Percentiles rank a stretch among this genome's conserved stretches.
These are phyloP conservation scores for Coemansia sp. DNA, from an alignment of 192 early-diverging fungal genomes.

Conservation along the genomic window DNA sequence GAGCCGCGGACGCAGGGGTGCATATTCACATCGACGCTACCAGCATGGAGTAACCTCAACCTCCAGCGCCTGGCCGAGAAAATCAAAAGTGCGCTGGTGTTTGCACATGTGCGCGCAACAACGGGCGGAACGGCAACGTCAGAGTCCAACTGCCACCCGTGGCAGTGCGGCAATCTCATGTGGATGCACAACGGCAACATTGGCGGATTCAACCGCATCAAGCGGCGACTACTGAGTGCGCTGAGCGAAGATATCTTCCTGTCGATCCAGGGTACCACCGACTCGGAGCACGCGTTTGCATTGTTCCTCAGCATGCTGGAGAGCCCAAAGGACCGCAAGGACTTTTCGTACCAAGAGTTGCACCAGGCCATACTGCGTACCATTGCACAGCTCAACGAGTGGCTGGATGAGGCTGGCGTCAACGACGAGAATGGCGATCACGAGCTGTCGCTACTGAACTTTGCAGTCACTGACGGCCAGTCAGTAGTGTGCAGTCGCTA, in stretches of 20 bases:
- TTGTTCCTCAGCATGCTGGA: slow-evolving; percentile 72
- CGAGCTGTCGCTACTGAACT: slow-evolving; percentile 71
- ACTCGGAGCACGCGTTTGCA: slow-evolving; percentile 81
- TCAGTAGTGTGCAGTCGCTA: slow-evolving; percentile 75
- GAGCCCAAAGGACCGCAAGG: slow-evolving; percentile 25
- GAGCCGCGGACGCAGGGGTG: slow-evolving; percentile 63
- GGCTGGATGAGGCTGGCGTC: slow-evolving; percentile 65
- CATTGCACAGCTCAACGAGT: slow-evolving; percentile 69
- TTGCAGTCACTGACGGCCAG: slow-evolving; percentile 80
- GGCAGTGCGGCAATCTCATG: slow-evolving; percentile 71
- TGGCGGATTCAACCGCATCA: slow-evolving; percentile 66
- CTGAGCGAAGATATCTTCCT: slow-evolving; percentile 68
- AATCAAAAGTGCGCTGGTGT: slow-evolving; percentile 69
- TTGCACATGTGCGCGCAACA: slow-evolving; percentile 77
- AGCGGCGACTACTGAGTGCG: slow-evolving; percentile 62
- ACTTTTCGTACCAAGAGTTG: slow-evolving; percentile 62
- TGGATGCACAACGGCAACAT: slow-evolving; percentile 83
- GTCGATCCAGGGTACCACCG: slow-evolving; percentile 73
- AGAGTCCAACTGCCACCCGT: slow-evolving; percentile 71
- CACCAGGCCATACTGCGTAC: slow-evolving; percentile 73
- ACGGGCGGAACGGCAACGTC: slow-evolving; percentile 68
- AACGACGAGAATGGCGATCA: slow-evolving; percentile 10
- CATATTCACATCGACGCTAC: slow-evolving; percentile 79
- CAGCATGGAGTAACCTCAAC: slow-evolving; percentile 80
- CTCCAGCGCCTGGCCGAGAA: slow-evolving; percentile 73